Conservation (phyloP, 148 eudicot genomes). For the Simmondsia chinensis region DNA sequence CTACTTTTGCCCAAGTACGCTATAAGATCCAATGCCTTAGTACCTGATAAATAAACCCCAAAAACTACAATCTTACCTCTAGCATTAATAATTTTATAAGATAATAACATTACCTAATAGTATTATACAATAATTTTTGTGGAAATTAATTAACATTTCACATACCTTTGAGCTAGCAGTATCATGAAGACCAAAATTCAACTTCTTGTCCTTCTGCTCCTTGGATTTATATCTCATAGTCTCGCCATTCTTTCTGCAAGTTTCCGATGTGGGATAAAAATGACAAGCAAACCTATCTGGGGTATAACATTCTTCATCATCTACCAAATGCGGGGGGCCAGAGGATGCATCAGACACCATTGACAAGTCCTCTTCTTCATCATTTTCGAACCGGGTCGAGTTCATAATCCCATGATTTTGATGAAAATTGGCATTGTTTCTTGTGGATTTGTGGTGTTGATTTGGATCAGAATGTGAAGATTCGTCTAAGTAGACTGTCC, state of each 20-base stretch:
- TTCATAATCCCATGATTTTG: slow-evolving; percentile 10
- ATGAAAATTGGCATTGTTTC: neutral
- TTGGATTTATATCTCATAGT: slow-evolving; percentile 9
- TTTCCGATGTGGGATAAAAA: too few relatives aligned
- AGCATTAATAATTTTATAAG: too few relatives aligned
- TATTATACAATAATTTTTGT: too few relatives aligned
- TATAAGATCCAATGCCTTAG: too few relatives aligned
- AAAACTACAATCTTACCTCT: too few relatives aligned
- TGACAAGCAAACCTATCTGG: too few relatives aligned
- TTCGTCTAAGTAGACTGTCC: slow-evolving; percentile 79
- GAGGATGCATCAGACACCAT: slow-evolving; percentile 92
- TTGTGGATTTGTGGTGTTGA: slow-evolving; percentile 6
- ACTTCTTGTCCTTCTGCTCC: slow-evolving; percentile 5
- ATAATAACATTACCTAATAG: too few relatives aligned
- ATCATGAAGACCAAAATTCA: slow-evolving; percentile 44
- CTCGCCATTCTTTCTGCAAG: slow-evolving; percentile 4
- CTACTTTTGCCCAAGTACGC: too few relatives aligned
- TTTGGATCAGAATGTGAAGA: slow-evolving; percentile 27
- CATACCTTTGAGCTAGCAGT: slow-evolving; percentile 70
- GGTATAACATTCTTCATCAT: slow-evolving; percentile 8
- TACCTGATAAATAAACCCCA: too few relatives aligned
- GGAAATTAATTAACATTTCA: neutral
- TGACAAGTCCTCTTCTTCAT: slow-evolving; percentile 58
- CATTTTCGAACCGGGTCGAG: slow-evolving; percentile 4
- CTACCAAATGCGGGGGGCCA: slow-evolving; percentile 44